Percentiles rank a stretch among this genome's conserved stretches.
Conservation (phyloP, 2,329 filamentous ascomycete species). For the Alternaria gaisen region DNA sequence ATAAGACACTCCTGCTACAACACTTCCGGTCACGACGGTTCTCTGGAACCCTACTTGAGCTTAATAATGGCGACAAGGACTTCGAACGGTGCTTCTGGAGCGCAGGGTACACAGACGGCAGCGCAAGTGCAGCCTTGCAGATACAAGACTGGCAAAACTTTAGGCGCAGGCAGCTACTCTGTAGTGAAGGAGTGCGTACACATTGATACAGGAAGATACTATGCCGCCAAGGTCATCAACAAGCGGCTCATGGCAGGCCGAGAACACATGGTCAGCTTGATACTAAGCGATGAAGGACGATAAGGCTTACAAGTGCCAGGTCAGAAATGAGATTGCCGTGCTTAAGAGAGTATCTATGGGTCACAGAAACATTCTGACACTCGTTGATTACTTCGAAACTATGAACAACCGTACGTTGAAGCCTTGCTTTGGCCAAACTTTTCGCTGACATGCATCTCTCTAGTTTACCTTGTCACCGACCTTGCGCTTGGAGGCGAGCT, state of each 20-base stretch:
- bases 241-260: constrained; percentile 96
- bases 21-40: not conserved
- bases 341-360: constrained; percentile 99
- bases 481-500: constrained; percentile 95
- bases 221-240: constrained; percentile 99
- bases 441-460: constrained; percentile 15
- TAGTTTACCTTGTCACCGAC: constrained; percentile 95
- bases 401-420: constrained; percentile 84
- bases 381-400: constrained; percentile 99
- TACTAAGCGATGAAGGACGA: not conserved
- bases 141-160: constrained; percentile 98
- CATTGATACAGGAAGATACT: constrained; percentile 96
- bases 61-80: constrained; percentile 24
- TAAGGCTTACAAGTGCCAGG: constrained; percentile 61
- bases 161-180: constrained; percentile 95
- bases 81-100: constrained; percentile 45
- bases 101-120: constrained; percentile 44
- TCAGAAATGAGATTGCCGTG: constrained; percentile 97
- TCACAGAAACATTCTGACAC: constrained; percentile 95
- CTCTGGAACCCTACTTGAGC: not conserved
- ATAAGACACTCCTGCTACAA: constrained; percentile 1
- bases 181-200: constrained; percentile 99
- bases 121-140: constrained; percentile 88
- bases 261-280: constrained; percentile 85
- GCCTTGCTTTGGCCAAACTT: not conserved